These are phyloP conservation scores for Thraustotheca clavata DNA, from an alignment of 352 stramenopile species.

Conservation along the genomic window DNA sequence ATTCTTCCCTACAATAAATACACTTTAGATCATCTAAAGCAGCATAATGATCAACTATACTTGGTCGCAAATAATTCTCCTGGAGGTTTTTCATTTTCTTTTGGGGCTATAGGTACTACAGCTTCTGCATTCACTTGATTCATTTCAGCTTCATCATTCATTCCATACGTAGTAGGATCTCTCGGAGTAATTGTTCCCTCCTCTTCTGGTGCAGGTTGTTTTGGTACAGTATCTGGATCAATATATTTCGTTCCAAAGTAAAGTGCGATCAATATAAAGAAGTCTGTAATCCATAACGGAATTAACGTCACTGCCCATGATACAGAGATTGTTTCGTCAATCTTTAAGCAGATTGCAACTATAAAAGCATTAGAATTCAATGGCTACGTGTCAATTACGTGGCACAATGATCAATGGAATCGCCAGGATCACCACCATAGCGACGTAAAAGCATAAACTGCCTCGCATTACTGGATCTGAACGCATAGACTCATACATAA, in stretches of 20 bases:
- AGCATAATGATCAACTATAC: too few relatives aligned
- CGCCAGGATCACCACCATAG: not conserved
- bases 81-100: too few relatives aligned
- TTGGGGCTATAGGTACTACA: too few relatives aligned
- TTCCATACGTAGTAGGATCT: too few relatives aligned
- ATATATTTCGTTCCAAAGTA: too few relatives aligned
- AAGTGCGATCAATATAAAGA: too few relatives aligned
- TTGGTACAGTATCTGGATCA: too few relatives aligned
- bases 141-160: too few relatives aligned
- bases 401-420: slow-evolving; percentile 4
- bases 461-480: not conserved
- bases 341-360: slow-evolving; percentile 15
- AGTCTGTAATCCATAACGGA: slow-evolving; percentile 1
- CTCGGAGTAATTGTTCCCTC: too few relatives aligned
- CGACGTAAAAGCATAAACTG: not conserved
- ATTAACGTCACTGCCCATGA: not conserved
- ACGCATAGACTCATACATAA: not conserved
- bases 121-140: too few relatives aligned
- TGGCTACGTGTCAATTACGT: not conserved
- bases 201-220: too few relatives aligned
- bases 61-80: too few relatives aligned
- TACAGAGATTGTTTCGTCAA: not conserved
- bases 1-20: not conserved
- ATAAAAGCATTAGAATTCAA: not conserved
- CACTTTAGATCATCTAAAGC: not conserved